Percentiles rank a stretch among this genome's conserved stretches.
Evolutionary conservation across 1,284 basidiomycete genomes (phyloP).

Genomic region (Austroboletus olivaceoglutinosus): DNA sequence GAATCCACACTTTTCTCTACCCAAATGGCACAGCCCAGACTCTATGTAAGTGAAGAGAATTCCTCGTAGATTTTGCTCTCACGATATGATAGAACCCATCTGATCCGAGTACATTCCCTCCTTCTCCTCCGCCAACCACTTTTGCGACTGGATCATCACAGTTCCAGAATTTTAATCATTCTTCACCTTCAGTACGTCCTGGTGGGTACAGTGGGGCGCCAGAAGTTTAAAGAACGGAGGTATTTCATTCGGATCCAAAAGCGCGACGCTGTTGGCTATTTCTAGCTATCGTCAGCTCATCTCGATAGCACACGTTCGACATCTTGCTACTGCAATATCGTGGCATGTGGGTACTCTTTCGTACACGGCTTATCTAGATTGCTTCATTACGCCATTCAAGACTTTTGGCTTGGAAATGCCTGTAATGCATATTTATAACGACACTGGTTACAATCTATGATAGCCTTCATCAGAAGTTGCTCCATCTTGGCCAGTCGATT

Average conservation of each 20-base stretch:
- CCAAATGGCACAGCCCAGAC: constrained; percentile 26
- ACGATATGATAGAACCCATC: constrained; percentile 28
- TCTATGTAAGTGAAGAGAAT: constrained; percentile 28
- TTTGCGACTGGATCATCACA: constrained; percentile 8
- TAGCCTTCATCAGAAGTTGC: too few relatives aligned
- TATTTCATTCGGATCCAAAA: background rate
- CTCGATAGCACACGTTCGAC: too few relatives aligned
- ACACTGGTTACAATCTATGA: background rate
- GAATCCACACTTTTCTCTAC: constrained; percentile 11
- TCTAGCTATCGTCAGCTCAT: background rate
- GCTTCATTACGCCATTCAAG: background rate
- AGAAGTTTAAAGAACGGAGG: constrained; percentile 20
- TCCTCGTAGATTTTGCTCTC: background rate
- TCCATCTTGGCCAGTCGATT: too few relatives aligned
- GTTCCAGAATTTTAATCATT: constrained; percentile 5
- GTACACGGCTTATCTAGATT: background rate
- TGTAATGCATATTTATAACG: background rate
- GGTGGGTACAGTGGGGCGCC: constrained; percentile 26
- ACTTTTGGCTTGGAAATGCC: background rate
- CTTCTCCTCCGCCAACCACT: constrained; percentile 18
- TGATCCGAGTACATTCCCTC: constrained; percentile 35
- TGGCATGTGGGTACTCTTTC: background rate
- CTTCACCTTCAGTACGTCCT: constrained; percentile 12
- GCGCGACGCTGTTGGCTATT: background rate
- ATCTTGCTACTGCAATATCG: background rate